Conservation (phyloP, 805 yeast genomes). For the Komagataella mondaviorum region DNA sequence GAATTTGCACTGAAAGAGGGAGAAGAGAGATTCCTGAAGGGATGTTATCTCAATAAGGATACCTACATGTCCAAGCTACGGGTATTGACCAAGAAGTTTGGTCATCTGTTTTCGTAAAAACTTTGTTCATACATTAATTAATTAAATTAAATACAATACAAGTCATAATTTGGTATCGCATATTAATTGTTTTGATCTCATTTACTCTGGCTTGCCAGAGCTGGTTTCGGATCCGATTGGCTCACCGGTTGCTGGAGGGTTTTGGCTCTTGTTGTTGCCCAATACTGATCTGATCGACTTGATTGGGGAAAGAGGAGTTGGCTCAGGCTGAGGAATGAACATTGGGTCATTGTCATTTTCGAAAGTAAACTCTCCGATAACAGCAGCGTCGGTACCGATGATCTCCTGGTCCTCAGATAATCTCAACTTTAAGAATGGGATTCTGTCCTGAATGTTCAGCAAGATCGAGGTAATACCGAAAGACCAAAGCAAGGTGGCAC, state of each 20-base stretch:
- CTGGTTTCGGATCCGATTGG: background rate
- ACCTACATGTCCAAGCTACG: constrained; percentile 50
- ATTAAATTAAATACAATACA: background rate
- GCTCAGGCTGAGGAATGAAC: constrained; percentile 44
- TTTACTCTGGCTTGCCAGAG: background rate
- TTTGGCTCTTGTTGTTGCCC: constrained; percentile 10
- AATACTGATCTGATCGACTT: constrained; percentile 34
- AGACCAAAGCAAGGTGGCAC: constrained; percentile 64
- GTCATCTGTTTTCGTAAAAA: background rate
- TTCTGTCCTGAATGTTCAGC: constrained; percentile 49
- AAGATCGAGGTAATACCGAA: constrained; percentile 60
- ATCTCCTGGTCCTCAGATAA: constrained; percentile 79
- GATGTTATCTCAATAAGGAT: constrained; percentile 64
- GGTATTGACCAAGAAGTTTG: constrained; percentile 9
- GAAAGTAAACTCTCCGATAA: constrained; percentile 83
- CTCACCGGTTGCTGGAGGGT: constrained; percentile 3
- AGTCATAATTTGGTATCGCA: background rate
- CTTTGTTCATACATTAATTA: background rate
- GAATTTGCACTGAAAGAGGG: constrained; percentile 19
- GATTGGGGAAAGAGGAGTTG: constrained; percentile 26
- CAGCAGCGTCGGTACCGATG: constrained; percentile 76
- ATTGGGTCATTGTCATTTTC: constrained; percentile 28
- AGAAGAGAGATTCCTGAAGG: constrained; percentile 55
- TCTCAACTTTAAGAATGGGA: constrained; percentile 76
- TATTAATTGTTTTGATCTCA: background rate